Evolutionary conservation across 2,329 filamentous ascomycete species (phyloP).

Genomic region (Huntiella moniliformis): DNA sequence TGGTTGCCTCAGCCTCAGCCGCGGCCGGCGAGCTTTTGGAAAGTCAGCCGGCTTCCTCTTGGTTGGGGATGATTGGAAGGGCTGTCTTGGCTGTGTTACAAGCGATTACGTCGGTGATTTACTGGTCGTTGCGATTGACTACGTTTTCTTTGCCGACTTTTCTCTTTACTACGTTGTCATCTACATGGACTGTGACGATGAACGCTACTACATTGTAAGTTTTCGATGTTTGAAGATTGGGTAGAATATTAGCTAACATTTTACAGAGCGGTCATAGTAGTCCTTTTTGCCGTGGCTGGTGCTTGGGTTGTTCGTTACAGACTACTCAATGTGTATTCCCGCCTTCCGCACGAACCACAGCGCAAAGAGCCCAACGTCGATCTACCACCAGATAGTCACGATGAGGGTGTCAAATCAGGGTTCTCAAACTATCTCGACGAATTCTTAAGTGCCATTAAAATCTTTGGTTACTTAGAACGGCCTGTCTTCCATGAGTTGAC

Average conservation of each 20-base stretch:
- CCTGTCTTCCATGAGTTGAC: slow-evolving; percentile 97
- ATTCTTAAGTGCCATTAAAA: slow-evolving; percentile 95
- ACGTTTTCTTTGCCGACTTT: slow-evolving; percentile 81
- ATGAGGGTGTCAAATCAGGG: slow-evolving; percentile 74
- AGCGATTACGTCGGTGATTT: slow-evolving; percentile 39
- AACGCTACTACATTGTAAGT: slow-evolving; percentile 85
- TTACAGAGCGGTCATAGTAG: slow-evolving; percentile 52
- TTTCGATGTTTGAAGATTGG: not conserved
- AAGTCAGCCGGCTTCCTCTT: slow-evolving; percentile 24
- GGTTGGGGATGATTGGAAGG: slow-evolving; percentile 38
- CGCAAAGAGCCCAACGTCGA: slow-evolving; percentile 92
- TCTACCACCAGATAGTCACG: slow-evolving; percentile 81
- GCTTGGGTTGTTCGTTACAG: slow-evolving; percentile 93
- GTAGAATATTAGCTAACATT: slow-evolving; percentile 7
- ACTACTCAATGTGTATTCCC: slow-evolving; percentile 91
- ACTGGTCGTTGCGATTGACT: slow-evolving; percentile 67
- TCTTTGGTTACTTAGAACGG: slow-evolving; percentile 90
- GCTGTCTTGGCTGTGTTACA: slow-evolving; percentile 37
- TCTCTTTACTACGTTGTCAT: slow-evolving; percentile 77
- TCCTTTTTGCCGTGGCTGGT: slow-evolving; percentile 60
- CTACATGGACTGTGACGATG: slow-evolving; percentile 92
- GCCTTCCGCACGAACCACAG: slow-evolving; percentile 82
- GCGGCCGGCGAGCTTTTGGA: slow-evolving; percentile 6
- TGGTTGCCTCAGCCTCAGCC: slow-evolving; percentile 4
- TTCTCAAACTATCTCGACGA: slow-evolving; percentile 95